Conservation (phyloP, 345 rosid species). For the Gossypium herbaceum region DNA sequence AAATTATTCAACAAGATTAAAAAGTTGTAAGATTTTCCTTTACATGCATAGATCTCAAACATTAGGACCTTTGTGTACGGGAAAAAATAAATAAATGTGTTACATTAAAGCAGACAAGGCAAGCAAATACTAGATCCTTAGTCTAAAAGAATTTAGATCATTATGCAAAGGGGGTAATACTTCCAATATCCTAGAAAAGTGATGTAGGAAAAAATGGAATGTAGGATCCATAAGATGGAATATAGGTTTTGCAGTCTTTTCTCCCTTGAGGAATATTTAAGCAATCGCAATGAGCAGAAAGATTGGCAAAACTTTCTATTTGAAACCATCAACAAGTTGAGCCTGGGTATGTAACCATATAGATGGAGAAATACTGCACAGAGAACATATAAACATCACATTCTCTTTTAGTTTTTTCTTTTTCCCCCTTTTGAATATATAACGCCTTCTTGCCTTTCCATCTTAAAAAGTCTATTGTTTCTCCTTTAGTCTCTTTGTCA, state of each 20-base stretch:
- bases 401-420: background rate
- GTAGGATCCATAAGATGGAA: background rate
- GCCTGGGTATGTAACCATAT: background rate
- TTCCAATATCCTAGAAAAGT: background rate
- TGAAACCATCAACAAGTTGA: background rate
- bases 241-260: background rate
- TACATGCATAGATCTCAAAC: slow-evolving; percentile 3
- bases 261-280: background rate
- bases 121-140: background rate
- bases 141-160: slow-evolving; percentile 3
- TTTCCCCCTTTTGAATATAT: background rate
- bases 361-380: background rate
- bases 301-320: background rate
- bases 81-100: background rate
- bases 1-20: slow-evolving; percentile 10
- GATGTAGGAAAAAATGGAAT: background rate
- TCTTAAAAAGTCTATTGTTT: background rate
- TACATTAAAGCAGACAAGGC: background rate
- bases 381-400: background rate
- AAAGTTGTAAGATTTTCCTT: background rate
- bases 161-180: background rate
- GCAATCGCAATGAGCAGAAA: background rate
- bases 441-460: background rate
- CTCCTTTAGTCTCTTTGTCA: background rate
- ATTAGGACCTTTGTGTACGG: background rate